phyloP scores from a whole-genome alignment of 306 rosid genomes.

The Trifolium pratense region DNA sequence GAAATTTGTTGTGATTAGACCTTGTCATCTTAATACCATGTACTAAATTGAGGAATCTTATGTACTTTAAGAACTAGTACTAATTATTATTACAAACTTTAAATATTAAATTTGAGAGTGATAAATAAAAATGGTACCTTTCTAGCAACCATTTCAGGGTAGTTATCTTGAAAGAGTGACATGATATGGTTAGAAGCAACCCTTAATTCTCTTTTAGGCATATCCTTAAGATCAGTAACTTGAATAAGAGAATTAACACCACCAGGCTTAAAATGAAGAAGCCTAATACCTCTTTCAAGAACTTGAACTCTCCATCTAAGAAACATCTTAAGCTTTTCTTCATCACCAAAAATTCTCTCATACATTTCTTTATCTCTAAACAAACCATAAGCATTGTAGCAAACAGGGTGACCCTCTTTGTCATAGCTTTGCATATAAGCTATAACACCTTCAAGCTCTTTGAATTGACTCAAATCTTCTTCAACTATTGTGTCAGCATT shows the following conservation, averaged over 20 bases:
- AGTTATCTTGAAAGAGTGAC: conserved; percentile 90
- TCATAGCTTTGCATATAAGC: conserved; percentile 93
- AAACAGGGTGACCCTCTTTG: conserved; percentile 86
- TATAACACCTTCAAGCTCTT: conserved; percentile 90
- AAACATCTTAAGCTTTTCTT: conserved; percentile 83
- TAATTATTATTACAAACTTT: no score
- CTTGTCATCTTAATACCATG: no score
- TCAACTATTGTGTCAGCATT: conserved; percentile 67
- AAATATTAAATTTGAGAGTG: no score
- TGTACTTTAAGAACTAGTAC: no score
- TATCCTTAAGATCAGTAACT: conserved; percentile 94
- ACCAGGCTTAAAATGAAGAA: conserved; percentile 85
- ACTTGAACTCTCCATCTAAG: conserved; percentile 97
- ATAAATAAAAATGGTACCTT: conserved; percentile 54
- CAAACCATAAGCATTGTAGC: conserved; percentile 87
- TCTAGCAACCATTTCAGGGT: conserved; percentile 95
- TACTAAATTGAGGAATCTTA: no score
- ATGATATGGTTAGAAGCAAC: conserved; percentile 94
- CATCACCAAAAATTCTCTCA: conserved; percentile 85
- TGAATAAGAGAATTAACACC: conserved; percentile 88
- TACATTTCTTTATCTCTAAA: conserved; percentile 81
- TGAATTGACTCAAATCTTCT: conserved; percentile 72
- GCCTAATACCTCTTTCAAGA: conserved; percentile 77
- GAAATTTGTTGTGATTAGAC: not conserved
- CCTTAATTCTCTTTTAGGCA: conserved; percentile 94